A percentile compares a stretch with the other conserved stretches of the same genome.
Conservation (phyloP, 2,329 filamentous ascomycete genomes). For the Verticillium dahliae region DNA sequence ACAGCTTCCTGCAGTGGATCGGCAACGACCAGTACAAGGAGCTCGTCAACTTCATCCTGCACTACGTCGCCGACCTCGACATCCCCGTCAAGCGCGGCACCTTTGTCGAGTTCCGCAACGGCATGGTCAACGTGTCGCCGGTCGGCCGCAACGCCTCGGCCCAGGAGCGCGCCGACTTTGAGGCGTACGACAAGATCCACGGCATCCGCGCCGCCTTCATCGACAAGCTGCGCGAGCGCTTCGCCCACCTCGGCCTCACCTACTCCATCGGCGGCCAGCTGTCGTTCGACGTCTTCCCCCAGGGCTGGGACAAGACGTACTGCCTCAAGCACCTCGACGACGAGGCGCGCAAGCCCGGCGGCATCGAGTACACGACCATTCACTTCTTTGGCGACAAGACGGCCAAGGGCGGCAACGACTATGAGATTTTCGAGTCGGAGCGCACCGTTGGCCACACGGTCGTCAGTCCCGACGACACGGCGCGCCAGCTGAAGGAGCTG, state of each 20-base stretch:
- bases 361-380: slow-evolving; percentile 75
- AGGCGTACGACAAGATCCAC: slow-evolving; percentile 72
- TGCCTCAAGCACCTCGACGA: slow-evolving; percentile 81
- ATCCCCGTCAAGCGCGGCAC: slow-evolving; percentile 78
- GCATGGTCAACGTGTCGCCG: slow-evolving; percentile 83
- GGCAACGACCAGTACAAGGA: slow-evolving; percentile 79
- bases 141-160: slow-evolving; percentile 79
- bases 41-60: slow-evolving; percentile 68
- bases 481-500: slow-evolving; percentile 70
- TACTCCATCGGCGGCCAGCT: slow-evolving; percentile 96
- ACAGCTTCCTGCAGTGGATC: slow-evolving; percentile 86
- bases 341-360: slow-evolving; percentile 64
- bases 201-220: slow-evolving; percentile 75
- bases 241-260: slow-evolving; percentile 79
- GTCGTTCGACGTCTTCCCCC: slow-evolving; percentile 96
- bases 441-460: slow-evolving; percentile 84
- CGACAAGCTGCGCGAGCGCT: slow-evolving; percentile 67
- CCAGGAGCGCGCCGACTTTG: slow-evolving; percentile 75
- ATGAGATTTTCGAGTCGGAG: slow-evolving; percentile 80
- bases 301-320: slow-evolving; percentile 98
- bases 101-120: slow-evolving; percentile 83
- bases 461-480: slow-evolving; percentile 74
- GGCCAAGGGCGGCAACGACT: slow-evolving; percentile 85
- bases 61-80: slow-evolving; percentile 79
- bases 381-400: slow-evolving; percentile 99